Evolutionary conservation across 192 early-diverging fungal genomes (phyloP), one percentile per base, ranked within the genome.

Genomic region (Ambispora gerdemannii): DNA sequence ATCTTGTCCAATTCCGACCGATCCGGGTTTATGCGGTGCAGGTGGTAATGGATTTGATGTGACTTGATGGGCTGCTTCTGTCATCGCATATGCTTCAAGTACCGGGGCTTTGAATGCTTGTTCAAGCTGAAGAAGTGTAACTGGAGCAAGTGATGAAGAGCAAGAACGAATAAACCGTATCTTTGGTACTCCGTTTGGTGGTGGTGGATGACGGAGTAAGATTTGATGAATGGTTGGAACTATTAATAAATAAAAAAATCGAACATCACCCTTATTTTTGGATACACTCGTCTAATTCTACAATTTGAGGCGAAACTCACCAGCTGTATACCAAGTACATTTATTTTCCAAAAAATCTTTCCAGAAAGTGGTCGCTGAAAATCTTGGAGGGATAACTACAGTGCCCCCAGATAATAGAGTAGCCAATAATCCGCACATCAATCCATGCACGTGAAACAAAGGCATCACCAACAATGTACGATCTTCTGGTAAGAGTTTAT

Each of bases 191-290:
- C 80, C 75, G 28, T 72, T 73, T 11, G 50, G 52, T 13, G 81
- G 72, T 20, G 77, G 67, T 28, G 81, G 79, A 35, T 80, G 66
- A n/a, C 69, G 72, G 53, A 94, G 76, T 19, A 93, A 80, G 30
- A 93, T 91, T 77, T 94, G 92, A 77, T 93, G 91, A 74, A 94
- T 93, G 3, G 91, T 91, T 20, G 92, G 92, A 32, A 93, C 91
- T 78, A 50, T 30, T 66, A n/a, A n/a, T n/a, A n/a, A n/a, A n/a
- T n/a, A n/a, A n/a, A n/a, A n/a, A n/a, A n/a, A n/a, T n/a, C n/a
- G n/a, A n/a, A n/a, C n/a, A n/a, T n/a, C n/a, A n/a, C n/a, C n/a
- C n/a, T n/a, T n/a, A n/a, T n/a, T n/a, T n/a, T n/a, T n/a, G n/a
- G n/a, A n/a, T n/a, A n/a, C n/a, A n/a, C n/a, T n/a, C n/a, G n/a